These are phyloP conservation scores for Alternaria solani DNA, from an alignment of 2,329 filamentous ascomycete genomes.

Conservation along the genomic window DNA sequence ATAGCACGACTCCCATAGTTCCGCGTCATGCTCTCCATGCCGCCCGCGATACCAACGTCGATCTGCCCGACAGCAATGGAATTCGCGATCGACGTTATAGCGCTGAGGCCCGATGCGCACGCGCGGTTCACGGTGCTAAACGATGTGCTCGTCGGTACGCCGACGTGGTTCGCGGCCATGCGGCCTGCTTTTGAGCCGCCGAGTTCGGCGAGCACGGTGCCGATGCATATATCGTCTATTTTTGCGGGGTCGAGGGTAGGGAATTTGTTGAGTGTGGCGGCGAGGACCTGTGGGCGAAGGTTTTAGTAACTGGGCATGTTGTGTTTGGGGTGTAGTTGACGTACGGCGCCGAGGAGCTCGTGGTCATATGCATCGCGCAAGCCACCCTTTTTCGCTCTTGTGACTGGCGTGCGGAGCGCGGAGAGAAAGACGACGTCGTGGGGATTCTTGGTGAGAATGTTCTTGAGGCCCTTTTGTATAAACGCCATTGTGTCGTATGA, in stretches of 20 bases:
- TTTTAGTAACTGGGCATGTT: constrained; percentile 51
- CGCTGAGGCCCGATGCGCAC: constrained; percentile 79
- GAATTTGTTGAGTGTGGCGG: constrained; percentile 74
- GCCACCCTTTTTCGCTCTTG: constrained; percentile 80
- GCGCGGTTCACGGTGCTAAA: constrained; percentile 91
- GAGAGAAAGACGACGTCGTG: constrained; percentile 89
- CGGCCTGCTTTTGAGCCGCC: constrained; percentile 89
- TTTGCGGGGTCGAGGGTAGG: constrained; percentile 73
- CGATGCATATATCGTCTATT: constrained; percentile 84
- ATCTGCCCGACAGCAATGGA: constrained; percentile 79
- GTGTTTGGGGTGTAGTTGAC: constrained; percentile 1
- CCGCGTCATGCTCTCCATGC: constrained; percentile 95
- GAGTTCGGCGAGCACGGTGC: constrained; percentile 88
- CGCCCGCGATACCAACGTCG: constrained; percentile 78
- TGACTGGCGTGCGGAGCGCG: constrained; percentile 87
- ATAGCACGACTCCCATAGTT: constrained; percentile 90
- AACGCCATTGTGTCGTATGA: constrained; percentile 50
- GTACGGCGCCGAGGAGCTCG: constrained; percentile 75
- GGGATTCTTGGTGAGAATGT: constrained; percentile 79
- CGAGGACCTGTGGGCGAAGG: constrained; percentile 55
- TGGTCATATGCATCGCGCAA: constrained; percentile 91
- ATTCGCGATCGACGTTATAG: constrained; percentile 76
- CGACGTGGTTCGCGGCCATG: constrained; percentile 88
- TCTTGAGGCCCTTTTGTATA: constrained; percentile 70
- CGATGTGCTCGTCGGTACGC: constrained; percentile 73